phyloP scores from a whole-genome alignment of 2,329 filamentous ascomycete genomes.

The Penicillium digitatum region DNA sequence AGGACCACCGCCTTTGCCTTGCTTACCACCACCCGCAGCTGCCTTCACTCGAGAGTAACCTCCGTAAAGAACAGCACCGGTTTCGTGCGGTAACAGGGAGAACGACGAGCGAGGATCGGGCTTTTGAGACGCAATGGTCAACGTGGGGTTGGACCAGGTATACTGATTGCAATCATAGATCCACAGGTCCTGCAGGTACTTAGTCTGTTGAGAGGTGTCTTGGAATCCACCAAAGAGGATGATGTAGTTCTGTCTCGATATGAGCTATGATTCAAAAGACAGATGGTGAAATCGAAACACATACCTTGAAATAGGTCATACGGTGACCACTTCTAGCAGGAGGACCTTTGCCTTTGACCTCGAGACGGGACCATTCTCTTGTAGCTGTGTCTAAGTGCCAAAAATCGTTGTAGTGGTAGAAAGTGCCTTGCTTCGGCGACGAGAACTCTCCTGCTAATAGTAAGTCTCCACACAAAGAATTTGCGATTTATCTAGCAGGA shows the following conservation, averaged over 20 bases:
- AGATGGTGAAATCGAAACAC: not conserved
- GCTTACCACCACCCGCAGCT: conserved; percentile 55
- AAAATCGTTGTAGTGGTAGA: conserved; percentile 99
- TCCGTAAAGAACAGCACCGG: conserved; percentile 83
- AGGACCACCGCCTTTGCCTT: conserved; percentile 57
- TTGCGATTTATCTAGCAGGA: not conserved
- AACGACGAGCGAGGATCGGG: conserved; percentile 90
- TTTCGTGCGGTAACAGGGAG: conserved; percentile 83
- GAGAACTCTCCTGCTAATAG: conserved; percentile 69
- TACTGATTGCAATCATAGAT: conserved; percentile 88
- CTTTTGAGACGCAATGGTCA: conserved; percentile 76
- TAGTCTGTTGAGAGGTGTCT: conserved; percentile 90
- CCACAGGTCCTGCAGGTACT: conserved; percentile 91
- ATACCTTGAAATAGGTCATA: conserved; percentile 85
- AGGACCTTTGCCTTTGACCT: conserved; percentile 68
- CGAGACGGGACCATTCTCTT: conserved; percentile 87
- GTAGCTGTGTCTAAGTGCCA: conserved; percentile 82
- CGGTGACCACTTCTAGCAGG: conserved; percentile 85
- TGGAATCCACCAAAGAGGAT: conserved; percentile 95
- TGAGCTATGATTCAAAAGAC: not conserved
- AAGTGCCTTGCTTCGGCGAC: conserved; percentile 93
- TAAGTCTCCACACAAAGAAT: conserved; percentile 1
- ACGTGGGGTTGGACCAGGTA: conserved; percentile 71
- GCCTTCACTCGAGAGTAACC: conserved; percentile 91
- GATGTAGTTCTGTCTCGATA: conserved; percentile 65